Percentiles rank a stretch among this genome's conserved stretches.
Evolutionary conservation across 192 early-diverging fungal genomes (phyloP).

Genomic region (Coemansia sp.): DNA sequence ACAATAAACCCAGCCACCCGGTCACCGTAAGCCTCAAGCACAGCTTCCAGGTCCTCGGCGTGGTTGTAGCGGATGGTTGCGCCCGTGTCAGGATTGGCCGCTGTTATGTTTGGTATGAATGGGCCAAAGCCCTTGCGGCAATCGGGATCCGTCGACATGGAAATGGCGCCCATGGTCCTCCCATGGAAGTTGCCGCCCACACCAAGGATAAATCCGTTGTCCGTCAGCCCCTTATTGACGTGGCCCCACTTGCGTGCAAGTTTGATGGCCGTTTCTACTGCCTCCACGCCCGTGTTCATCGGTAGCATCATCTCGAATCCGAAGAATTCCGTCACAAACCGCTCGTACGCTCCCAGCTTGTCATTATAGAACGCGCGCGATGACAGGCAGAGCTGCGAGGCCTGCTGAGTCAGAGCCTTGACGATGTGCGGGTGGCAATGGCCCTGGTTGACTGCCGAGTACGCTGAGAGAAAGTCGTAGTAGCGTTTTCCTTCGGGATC

Average conservation of each 20-base stretch:
- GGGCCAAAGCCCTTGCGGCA: constrained; percentile 88
- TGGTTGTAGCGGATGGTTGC: constrained; percentile 78
- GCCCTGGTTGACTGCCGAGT: constrained; percentile 81
- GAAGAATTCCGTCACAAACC: constrained; percentile 92
- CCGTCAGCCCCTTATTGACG: constrained; percentile 82
- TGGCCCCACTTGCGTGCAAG: constrained; percentile 97
- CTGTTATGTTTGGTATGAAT: constrained; percentile 84
- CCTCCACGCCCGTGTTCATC: constrained; percentile 99
- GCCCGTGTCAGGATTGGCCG: constrained; percentile 72
- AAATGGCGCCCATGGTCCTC: constrained; percentile 87
- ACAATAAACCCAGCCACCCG: constrained; percentile 92
- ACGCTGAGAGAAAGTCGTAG: constrained; percentile 79
- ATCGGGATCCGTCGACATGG: constrained; percentile 93
- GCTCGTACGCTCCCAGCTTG: constrained; percentile 84
- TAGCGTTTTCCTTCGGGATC: constrained; percentile 85
- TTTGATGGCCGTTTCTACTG: constrained; percentile 98
- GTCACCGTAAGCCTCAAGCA: constrained; percentile 77
- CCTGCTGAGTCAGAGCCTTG: constrained; percentile 86
- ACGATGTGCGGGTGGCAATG: constrained; percentile 97
- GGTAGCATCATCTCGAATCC: constrained; percentile 97
- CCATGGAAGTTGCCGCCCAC: constrained; percentile 95
- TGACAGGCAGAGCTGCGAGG: constrained; percentile 75
- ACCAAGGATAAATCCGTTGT: constrained; percentile 78
- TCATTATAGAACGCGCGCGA: constrained; percentile 99
- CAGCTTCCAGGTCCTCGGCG: constrained; percentile 82